phyloP scores from a whole-genome alignment of 768 basidiomycete species.

The Tylopilus plumbeoviolaceoides region DNA sequence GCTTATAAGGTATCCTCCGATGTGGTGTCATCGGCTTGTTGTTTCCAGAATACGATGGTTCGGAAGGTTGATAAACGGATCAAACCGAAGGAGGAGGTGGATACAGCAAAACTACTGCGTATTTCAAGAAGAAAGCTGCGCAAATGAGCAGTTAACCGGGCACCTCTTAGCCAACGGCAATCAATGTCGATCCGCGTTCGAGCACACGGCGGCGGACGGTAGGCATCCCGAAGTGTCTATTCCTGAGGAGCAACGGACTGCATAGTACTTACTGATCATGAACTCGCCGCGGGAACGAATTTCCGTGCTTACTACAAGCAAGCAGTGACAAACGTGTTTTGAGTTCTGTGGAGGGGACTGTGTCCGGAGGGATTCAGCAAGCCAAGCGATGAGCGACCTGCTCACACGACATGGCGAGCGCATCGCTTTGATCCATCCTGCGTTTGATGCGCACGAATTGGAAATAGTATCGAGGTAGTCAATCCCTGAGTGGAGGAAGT shows the following conservation, averaged over 20 bases:
- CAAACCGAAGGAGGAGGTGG: neutral
- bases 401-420: neutral
- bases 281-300: neutral
- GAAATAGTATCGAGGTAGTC: neutral
- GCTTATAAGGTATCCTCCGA: slow-evolving; percentile 9
- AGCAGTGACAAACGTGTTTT: slow-evolving; percentile 3
- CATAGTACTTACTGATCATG: neutral
- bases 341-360: neutral
- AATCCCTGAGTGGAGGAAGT: neutral
- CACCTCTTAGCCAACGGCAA: neutral
- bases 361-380: neutral
- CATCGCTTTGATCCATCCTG: slow-evolving; percentile 12
- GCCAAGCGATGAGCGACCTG: slow-evolving; percentile 1
- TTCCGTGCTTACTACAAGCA: neutral
- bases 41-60: slow-evolving; percentile 11
- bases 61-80: slow-evolving; percentile 7
- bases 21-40: neutral
- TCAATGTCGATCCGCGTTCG: neutral
- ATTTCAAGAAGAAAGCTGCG: neutral
- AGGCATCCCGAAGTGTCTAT: neutral
- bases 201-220: neutral
- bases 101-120: slow-evolving; percentile 15
- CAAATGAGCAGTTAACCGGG: neutral
- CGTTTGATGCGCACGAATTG: neutral
- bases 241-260: neutral